Base-by-base conservation (phyloP, 2,329 filamentous ascomycete genomes). In the Pseudogymnoascus sp. region DNA sequence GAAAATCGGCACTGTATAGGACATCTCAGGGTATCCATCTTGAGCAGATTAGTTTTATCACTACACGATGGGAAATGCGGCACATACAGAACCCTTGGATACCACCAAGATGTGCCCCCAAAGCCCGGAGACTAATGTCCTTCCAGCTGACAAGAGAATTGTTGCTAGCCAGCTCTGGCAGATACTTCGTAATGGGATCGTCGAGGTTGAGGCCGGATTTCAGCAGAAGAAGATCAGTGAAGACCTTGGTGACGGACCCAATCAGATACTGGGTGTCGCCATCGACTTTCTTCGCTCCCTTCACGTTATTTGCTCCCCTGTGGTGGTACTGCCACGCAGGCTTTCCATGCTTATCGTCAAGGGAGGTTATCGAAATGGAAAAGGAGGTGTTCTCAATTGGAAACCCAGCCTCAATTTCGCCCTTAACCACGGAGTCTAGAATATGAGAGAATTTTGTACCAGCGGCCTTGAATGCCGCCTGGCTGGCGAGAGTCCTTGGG, bases 171-270 rank as follows among this genome's bases (percentile, higher is more conserved):
- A 79, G 71, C 66, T 78, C 76, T 0, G 76, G 75, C 14, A 78
- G 67, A 60, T 75, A 76, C 21, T 72, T 71, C 1, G 76, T 76
- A 59, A 78, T 73, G 3, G 76, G 74, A 5, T 74, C 70, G 38
- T 74, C 72, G 70, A 76, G 77, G 62, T 77, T 74, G 8, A 70
- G 69, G 13, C 42, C 44, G 13, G 47, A 24, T 38, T 62, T 37
- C 13, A 79, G 69, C 64, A 75, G 75, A 6, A 72, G 71, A 61
- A 75, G 76, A 3, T 78, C 72, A 4, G 74, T 77, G 64, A 77
- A 75, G 7, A 77, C 67, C 67, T 80, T 80, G 14, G 76, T 76
- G 19, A 80, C 69, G 64, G 78, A 79, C 11, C 71, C 74, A 5
- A 76, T 66, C 1, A 73, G 68, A 67, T 76, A 81, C 26, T 76